Conservation (phyloP, 1,284 basidiomycete species). For the Athelia sp. region DNA sequence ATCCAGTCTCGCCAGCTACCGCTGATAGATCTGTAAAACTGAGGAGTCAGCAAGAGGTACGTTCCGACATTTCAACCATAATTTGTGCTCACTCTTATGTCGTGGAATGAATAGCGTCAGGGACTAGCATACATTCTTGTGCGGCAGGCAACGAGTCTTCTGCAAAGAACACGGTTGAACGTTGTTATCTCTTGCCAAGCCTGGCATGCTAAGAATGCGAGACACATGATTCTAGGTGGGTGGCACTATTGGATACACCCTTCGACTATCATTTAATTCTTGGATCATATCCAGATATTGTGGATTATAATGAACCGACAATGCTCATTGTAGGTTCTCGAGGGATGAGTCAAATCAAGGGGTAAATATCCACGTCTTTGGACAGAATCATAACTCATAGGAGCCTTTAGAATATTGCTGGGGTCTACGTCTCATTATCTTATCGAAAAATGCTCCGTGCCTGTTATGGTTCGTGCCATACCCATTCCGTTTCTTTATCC, state of each 20-base stretch:
- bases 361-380: slow-evolving; percentile 43
- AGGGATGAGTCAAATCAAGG: slow-evolving; percentile 86
- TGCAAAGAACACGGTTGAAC: slow-evolving; percentile 87
- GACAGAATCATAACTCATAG: slow-evolving; percentile 1
- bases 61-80: neutral
- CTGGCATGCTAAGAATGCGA: slow-evolving; percentile 90
- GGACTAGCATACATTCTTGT: slow-evolving; percentile 82
- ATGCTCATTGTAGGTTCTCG: slow-evolving; percentile 96
- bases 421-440: slow-evolving; percentile 98
- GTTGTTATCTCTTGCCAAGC: slow-evolving; percentile 90
- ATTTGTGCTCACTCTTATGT: slow-evolving; percentile 4
- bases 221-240: slow-evolving; percentile 87
- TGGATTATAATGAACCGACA: slow-evolving; percentile 87
- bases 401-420: slow-evolving; percentile 70
- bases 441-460: slow-evolving; percentile 88
- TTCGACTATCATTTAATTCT: neutral
- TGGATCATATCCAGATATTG: slow-evolving; percentile 55
- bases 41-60: slow-evolving; percentile 84
- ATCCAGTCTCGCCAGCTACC: slow-evolving; percentile 66
- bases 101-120: slow-evolving; percentile 58
- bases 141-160: slow-evolving; percentile 82
- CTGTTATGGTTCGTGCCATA: slow-evolving; percentile 67
- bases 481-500: neutral
- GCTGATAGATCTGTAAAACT: slow-evolving; percentile 74
- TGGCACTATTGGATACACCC: slow-evolving; percentile 4